These are phyloP conservation scores for Notholithocarpus densiflorus DNA, from an alignment of 306 rosid species.

Conservation along the genomic window DNA sequence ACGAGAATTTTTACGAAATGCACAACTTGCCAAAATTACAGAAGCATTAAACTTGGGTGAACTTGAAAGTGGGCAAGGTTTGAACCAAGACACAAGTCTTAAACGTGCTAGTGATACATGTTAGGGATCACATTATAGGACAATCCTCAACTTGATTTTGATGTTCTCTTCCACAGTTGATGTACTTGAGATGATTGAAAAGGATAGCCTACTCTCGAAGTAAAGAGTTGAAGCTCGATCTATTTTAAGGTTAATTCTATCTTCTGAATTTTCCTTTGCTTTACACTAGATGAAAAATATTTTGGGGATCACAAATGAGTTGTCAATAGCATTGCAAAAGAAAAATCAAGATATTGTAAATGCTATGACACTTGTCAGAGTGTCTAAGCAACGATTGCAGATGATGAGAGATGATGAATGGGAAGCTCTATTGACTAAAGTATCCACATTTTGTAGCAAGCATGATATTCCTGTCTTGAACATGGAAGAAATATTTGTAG, in stretches of 20 bases:
- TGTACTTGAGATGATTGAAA: neutral
- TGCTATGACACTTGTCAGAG: neutral
- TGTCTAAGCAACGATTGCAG: neutral
- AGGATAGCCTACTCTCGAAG: neutral
- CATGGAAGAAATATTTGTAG: neutral
- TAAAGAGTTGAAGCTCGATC: neutral
- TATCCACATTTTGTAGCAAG: neutral
- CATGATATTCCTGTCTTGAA: neutral
- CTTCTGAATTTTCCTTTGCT: neutral
- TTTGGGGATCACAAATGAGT: neutral
- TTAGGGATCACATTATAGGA: neutral
- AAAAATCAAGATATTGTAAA: conserved; percentile 9
- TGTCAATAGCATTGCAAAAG: neutral
- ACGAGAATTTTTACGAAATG: neutral
- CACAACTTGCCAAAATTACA: neutral
- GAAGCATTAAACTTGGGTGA: neutral
- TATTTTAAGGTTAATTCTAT: too few relatives aligned
- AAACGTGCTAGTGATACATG: neutral
- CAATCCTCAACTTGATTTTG: neutral
- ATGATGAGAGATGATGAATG: neutral
- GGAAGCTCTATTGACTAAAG: neutral
- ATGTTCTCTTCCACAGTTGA: neutral
- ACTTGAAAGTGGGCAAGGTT: neutral
- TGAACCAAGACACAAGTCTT: neutral
- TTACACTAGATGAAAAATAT: neutral